These are phyloP conservation scores for Saccharomycopsis malanga DNA, from an alignment of 805 yeast genomes.

Conservation along the genomic window DNA sequence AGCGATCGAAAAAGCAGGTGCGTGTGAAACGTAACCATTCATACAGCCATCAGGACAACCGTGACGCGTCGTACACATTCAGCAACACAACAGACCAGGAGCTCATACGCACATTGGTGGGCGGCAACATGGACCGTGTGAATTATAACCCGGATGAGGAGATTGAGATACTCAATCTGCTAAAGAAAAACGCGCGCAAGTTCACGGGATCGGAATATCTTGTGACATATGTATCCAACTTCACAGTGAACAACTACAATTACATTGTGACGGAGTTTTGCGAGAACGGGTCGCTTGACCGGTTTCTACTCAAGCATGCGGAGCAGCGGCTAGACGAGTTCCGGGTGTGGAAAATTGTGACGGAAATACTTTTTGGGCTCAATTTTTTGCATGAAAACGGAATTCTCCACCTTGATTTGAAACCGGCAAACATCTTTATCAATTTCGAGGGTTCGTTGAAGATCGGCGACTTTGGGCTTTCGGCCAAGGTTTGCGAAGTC, in stretches of 20 bases:
- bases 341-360: slow-evolving; percentile 94
- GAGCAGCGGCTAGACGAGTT: slow-evolving; percentile 67
- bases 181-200: slow-evolving; percentile 21
- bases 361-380: slow-evolving; percentile 78
- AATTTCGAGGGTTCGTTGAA: slow-evolving; percentile 93
- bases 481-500: slow-evolving; percentile 39
- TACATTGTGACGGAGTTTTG: slow-evolving; percentile 94
- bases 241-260: slow-evolving; percentile 16
- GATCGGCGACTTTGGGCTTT: slow-evolving; percentile 96
- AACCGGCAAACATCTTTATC: slow-evolving; percentile 91
- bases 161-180: slow-evolving; percentile 30
- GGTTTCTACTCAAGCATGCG: slow-evolving; percentile 69
- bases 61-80: slow-evolving; percentile 11
- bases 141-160: slow-evolving; percentile 26
- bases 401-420: slow-evolving; percentile 81
- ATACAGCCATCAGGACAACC: slow-evolving; percentile 4
- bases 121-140: not conserved
- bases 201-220: slow-evolving; percentile 19
- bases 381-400: slow-evolving; percentile 68
- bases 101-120: slow-evolving; percentile 6
- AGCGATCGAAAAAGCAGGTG: slow-evolving; percentile 53
- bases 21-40: not conserved
- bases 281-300: slow-evolving; percentile 87
- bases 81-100: slow-evolving; percentile 10
- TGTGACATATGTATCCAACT: slow-evolving; percentile 18